phyloP scores from a whole-genome alignment of 805 yeast genomes.

The Kluyveromyces lactis region DNA sequence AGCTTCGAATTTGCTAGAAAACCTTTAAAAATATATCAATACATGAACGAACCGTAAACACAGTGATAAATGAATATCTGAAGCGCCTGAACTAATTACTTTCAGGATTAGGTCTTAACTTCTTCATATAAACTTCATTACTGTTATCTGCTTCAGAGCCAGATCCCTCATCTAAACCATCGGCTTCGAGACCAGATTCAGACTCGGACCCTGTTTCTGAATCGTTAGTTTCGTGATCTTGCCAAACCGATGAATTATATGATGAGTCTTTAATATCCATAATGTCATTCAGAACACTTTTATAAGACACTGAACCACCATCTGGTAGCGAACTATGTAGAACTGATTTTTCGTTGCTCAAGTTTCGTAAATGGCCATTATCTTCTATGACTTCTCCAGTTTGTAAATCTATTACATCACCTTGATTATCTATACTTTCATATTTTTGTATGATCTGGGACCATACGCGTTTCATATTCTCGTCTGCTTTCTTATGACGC shows the following conservation, averaged over 20 bases:
- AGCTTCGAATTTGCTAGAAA: conserved; percentile 3
- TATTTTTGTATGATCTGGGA: conserved; percentile 44
- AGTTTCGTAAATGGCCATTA: conserved; percentile 57
- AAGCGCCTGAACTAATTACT: too few relatives aligned
- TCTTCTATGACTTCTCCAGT: conserved; percentile 60
- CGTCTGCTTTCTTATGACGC: conserved; percentile 28
- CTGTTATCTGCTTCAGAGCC: too few relatives aligned
- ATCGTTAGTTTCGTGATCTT: conserved; percentile 1
- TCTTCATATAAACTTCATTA: too few relatives aligned
- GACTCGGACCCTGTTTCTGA: background rate
- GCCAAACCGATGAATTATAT: conserved; percentile 7
- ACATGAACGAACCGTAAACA: too few relatives aligned
- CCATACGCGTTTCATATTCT: conserved; percentile 37
- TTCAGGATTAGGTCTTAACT: too few relatives aligned
- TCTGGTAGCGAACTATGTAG: conserved; percentile 8
- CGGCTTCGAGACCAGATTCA: background rate
- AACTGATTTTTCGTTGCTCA: conserved; percentile 16
- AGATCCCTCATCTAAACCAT: background rate
- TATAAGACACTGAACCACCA: conserved; percentile 11
- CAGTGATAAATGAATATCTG: too few relatives aligned
- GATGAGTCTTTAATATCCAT: conserved; percentile 9
- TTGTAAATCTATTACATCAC: conserved; percentile 55
- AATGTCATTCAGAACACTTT: conserved; percentile 18
- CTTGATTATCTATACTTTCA: conserved; percentile 42
- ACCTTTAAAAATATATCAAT: background rate